Evolutionary conservation across 352 stramenopile species (phyloP).

Genomic region (Saprolegnia diclina): DNA sequence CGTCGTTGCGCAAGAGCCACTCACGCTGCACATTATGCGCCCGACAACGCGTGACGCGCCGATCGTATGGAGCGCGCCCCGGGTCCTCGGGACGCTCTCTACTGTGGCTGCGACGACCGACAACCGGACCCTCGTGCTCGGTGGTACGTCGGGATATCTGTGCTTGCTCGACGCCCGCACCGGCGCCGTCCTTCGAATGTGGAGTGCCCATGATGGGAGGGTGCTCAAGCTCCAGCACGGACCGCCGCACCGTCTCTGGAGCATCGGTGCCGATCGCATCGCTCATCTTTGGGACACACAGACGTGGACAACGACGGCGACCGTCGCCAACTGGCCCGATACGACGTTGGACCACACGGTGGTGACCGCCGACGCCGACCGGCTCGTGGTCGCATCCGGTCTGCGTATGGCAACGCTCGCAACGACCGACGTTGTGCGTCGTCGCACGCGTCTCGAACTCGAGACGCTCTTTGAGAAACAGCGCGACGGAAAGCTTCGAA

Average conservation of each 20-base stretch:
- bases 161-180: not conserved
- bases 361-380: not conserved
- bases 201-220: not conserved
- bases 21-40: slow-evolving; percentile 1
- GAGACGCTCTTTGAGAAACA: slow-evolving; percentile 1
- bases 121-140: not conserved
- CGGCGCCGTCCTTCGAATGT: not conserved
- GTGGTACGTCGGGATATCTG: slow-evolving; percentile 2
- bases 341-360: not conserved
- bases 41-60: not conserved
- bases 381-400: not conserved
- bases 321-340: not conserved
- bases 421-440: not conserved
- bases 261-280: not conserved
- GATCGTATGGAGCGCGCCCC: not conserved
- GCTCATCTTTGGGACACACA: not conserved
- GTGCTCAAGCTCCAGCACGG: not conserved
- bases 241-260: not conserved
- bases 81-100: not conserved
- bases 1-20: not conserved
- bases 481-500: not conserved
- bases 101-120: not conserved
- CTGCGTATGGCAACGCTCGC: not conserved
- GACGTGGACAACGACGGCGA: not conserved
- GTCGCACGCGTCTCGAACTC: not conserved